Evolutionary conservation across 1,284 basidiomycete species (phyloP), one percentile per base, ranked within the genome.

Genomic region (Cryptococcus depauperatus): DNA sequence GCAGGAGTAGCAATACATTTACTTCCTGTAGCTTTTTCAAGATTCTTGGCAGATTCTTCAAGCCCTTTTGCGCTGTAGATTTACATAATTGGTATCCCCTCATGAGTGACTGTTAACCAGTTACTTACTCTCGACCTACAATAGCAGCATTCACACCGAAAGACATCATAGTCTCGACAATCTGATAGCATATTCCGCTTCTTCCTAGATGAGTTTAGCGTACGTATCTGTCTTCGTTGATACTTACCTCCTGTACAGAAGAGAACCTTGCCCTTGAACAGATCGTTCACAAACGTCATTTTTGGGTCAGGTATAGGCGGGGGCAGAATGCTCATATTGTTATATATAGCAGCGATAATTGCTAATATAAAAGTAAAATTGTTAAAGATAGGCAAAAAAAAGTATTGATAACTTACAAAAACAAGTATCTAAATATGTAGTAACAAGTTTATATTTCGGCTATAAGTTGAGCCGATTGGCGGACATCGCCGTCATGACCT

Each of bases 201-300:
- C 86, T 57, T 11, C 62, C 64, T 64, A 44, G 10, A 4, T n/a
- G 6, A 25, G 7, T 8, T 25, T 25, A 44, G 8, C 13, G 30
- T 37, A 23, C 37, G 25, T n/a, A n/a, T 10, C 14, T 16, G 3
- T 2, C 22, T 35, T 7, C 22, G 1, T 8, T 28, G 42, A 19
- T 16, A 14, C 55, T 46, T 80, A 41, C 86, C 86, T 37, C 86
- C 87, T 0, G 90, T 95, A 69, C 85, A 90, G 73, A 97, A 93
- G 16, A 93, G 76, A 11, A 96, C 90, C 68, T 92, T 95, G 58
- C 86, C 89, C 56, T 82, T 80, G 78, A 95, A 95, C 32, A 95
- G 76, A 58, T 87, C 82, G 3, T 75, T 64, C 57, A 79, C 81
- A 76, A 93, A 95, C 35, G 84, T 74, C 3, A 16, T 13, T 16